Evolutionary conservation across 2,329 filamentous ascomycete species (phyloP).

Genomic region (Ceratocystis papillata): DNA sequence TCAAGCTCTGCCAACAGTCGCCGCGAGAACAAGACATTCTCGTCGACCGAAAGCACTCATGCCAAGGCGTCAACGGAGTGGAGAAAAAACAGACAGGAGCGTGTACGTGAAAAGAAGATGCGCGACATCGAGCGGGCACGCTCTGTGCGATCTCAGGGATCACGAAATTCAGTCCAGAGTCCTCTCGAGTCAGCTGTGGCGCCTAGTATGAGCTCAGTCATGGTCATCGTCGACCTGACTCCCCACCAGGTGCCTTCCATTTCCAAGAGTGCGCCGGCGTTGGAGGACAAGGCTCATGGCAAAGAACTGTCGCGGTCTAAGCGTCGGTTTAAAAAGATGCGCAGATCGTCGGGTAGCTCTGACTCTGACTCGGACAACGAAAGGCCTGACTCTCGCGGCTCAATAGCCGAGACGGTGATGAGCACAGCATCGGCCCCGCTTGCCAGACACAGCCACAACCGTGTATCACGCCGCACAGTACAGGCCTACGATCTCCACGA

Average conservation of each 20-base stretch:
- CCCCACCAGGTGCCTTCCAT: constrained; percentile 27
- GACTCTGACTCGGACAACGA: constrained; percentile 2
- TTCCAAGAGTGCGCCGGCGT: not conserved
- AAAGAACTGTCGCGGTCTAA: not conserved
- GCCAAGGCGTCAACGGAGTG: constrained; percentile 19
- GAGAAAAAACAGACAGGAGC: constrained; percentile 28
- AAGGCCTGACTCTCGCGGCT: constrained; percentile 6
- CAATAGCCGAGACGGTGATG: constrained; percentile 13
- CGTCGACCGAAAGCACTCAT: not conserved
- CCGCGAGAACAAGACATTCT: constrained; percentile 17
- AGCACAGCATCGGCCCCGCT: not conserved
- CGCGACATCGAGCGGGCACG: constrained; percentile 34
- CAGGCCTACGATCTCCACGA: constrained; percentile 35
- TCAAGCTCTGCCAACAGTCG: not conserved
- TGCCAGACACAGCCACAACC: constrained; percentile 25
- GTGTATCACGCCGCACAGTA: constrained; percentile 13
- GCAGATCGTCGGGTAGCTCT: not conserved
- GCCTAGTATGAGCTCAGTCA: constrained; percentile 32
- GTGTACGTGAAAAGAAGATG: constrained; percentile 34
- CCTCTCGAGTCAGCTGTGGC: not conserved
- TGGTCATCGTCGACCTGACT: constrained; percentile 34
- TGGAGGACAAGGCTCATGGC: not conserved
- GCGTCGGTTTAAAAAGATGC: not conserved
- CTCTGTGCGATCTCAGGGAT: constrained; percentile 26
- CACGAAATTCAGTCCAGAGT: constrained; percentile 4